These are phyloP conservation scores for Kuraishia borneana DNA, from an alignment of 805 yeast species.

Conservation along the genomic window DNA sequence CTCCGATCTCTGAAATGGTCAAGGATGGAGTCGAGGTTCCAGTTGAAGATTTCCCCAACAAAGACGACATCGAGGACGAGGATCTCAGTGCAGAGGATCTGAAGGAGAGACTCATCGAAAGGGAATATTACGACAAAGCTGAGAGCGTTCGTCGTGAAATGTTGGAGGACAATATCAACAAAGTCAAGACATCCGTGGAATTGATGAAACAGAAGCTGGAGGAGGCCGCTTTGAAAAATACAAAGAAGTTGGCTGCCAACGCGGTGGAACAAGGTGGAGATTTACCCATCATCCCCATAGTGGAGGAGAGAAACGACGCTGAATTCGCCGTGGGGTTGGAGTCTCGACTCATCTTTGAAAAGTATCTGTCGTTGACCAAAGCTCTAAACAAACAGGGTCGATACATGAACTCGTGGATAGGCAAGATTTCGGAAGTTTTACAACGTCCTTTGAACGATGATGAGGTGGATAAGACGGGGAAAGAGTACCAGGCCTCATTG, in stretches of 20 bases:
- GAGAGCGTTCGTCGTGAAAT: constrained; percentile 46
- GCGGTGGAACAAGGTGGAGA: background rate
- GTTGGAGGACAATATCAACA: constrained; percentile 28
- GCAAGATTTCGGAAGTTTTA: constrained; percentile 28
- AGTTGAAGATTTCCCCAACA: constrained; percentile 6
- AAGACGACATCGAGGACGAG: constrained; percentile 7
- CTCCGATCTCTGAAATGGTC: constrained; percentile 17
- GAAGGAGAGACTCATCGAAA: constrained; percentile 33
- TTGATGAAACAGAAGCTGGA: constrained; percentile 3
- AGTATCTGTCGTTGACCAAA: constrained; percentile 11
- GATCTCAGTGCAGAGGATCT: constrained; percentile 13
- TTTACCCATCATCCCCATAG: background rate
- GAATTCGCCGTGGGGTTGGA: constrained; percentile 7
- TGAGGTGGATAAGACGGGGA: constrained; percentile 35
- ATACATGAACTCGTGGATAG: constrained; percentile 40
- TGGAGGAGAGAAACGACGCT: background rate
- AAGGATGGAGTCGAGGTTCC: constrained; percentile 17
- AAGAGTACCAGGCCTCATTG: constrained; percentile 68
- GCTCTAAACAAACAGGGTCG: constrained; percentile 42
- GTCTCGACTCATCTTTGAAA: constrained; percentile 12
- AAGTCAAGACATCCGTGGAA: constrained; percentile 15
- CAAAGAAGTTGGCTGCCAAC: background rate
- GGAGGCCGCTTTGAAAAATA: constrained; percentile 2
- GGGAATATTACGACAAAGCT: constrained; percentile 45
- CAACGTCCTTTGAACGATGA: constrained; percentile 29